phyloP scores from a whole-genome alignment of 2,329 filamentous ascomycete species.

The Ophiostoma piceae region DNA sequence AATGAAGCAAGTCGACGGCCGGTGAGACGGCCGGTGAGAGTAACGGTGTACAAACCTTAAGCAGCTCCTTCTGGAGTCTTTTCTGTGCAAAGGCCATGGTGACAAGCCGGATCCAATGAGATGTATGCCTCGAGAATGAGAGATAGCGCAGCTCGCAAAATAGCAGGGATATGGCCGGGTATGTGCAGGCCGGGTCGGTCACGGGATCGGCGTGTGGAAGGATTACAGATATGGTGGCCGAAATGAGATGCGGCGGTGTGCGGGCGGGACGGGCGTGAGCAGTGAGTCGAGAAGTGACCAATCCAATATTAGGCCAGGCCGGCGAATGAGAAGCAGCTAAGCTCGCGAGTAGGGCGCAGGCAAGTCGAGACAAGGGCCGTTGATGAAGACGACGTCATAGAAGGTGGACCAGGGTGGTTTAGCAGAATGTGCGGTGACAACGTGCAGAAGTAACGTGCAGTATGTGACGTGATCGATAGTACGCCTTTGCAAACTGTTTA shows the following conservation, averaged over 20 bases:
- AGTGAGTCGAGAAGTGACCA: neutral
- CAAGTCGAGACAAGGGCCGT: neutral
- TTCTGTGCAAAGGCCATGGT: conserved; percentile 41
- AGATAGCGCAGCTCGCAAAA: neutral
- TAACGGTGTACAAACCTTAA: conserved; percentile 42
- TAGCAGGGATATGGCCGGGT: neutral
- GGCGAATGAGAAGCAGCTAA: conserved; percentile 1
- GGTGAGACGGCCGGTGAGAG: neutral
- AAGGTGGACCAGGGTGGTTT: neutral
- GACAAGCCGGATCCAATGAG: neutral
- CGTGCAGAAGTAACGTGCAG: neutral
- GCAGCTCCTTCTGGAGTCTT: conserved; percentile 54
- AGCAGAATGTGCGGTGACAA: neutral
- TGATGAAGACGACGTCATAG: conserved; percentile 1
- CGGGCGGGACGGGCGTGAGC: neutral
- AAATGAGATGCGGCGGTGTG: neutral
- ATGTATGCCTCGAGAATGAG: neutral
- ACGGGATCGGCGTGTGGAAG: conserved; percentile 8
- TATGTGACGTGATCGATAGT: neutral
- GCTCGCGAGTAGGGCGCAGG: neutral
- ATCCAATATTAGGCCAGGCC: neutral
- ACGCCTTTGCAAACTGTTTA: neutral
- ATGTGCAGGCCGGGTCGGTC: conserved; percentile 6
- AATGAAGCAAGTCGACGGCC: neutral
- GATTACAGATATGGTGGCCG: neutral